phyloP scores from a whole-genome alignment of 805 yeast species.

The Brettanomyces bruxellensis region DNA sequence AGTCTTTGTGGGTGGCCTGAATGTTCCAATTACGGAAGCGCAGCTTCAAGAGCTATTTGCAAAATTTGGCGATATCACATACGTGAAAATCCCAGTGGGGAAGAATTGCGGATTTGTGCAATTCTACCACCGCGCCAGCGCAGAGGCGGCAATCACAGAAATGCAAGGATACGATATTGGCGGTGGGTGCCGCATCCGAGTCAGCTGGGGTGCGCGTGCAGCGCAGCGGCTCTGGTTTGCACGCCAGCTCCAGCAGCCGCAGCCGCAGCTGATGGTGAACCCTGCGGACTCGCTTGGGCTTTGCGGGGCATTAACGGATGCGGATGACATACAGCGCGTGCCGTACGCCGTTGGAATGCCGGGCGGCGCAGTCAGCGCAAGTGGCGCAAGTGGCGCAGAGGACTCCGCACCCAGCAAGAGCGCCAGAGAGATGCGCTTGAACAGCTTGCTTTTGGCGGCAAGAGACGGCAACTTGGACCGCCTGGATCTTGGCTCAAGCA shows the following conservation, averaged over 20 bases:
- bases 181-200: conserved; percentile 60
- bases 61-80: conserved; percentile 66
- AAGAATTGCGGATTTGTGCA: conserved; percentile 81
- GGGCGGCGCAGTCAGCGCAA: too few relatives aligned
- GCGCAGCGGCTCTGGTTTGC: conserved; percentile 29
- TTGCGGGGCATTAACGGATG: background rate
- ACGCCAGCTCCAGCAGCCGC: conserved; percentile 24
- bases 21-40: conserved; percentile 46
- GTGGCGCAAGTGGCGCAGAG: background rate
- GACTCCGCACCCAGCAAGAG: conserved; percentile 1
- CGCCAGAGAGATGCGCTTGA: conserved; percentile 29
- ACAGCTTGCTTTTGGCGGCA: conserved; percentile 36
- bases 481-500: conserved; percentile 34
- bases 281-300: conserved; percentile 6
- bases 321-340: background rate
- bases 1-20: conserved; percentile 69
- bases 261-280: conserved; percentile 4
- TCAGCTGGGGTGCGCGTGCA: conserved; percentile 79
- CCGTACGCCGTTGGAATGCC: background rate
- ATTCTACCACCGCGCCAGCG: conserved; percentile 65
- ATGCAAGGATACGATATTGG: conserved; percentile 88
- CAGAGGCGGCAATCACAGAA: conserved; percentile 75
- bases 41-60: conserved; percentile 55
- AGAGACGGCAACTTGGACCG: conserved; percentile 43
- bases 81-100: conserved; percentile 72